Evolutionary conservation across 768 basidiomycete genomes (phyloP), one percentile per base, ranked within the genome.

Genomic region (Rhodotorula kratochvilovae): DNA sequence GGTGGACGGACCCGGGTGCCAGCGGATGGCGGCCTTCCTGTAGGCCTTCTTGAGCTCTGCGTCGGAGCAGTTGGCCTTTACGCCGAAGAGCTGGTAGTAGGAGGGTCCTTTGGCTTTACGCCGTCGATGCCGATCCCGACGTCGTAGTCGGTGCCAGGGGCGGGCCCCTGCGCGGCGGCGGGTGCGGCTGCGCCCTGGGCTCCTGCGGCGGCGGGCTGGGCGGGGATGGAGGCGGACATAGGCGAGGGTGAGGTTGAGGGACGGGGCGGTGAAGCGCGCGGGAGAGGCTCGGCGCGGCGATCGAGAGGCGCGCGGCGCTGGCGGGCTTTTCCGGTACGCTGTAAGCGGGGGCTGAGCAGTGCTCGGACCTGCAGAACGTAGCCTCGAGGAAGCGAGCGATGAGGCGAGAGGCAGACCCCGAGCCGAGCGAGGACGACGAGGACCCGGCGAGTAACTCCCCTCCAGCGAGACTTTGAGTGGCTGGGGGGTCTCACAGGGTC

Each of bases 1-100:
- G 61, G 53, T 55, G 19, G 29, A 29, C 8, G 54, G 10, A 21
- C n/a, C n/a, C 1, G 43, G 66, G 81, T 84, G 71, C 67, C 90
- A 92, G 85, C 90, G 90, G 85, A 97, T 94, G 31, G 95, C 93
- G 77, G 90, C 88, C 80, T 89, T 95, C 74, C 95, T 84, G 81
- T 97, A 97, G 3, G 90, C 94, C 65, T 65, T 59, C n/a, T 45
- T 43, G 35, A 59, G 58, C 42, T 59, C 58, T 16, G 58, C 58
- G 39, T 59, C 58, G 17, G 35, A 25, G 46, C 85, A 90, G 77
- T 92, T 89, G 43, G 86, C 83, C 2, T 83, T 70, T 27, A 93
- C 89, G 31, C 85, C 87, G 50, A 93, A 83, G 80, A 92, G 77
- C 80, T 92, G 90, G 81, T 93, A 94, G 80, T 90, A 93, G 78